Conservation (phyloP, 169 alveolate genomes). For the Neospora caninum region DNA sequence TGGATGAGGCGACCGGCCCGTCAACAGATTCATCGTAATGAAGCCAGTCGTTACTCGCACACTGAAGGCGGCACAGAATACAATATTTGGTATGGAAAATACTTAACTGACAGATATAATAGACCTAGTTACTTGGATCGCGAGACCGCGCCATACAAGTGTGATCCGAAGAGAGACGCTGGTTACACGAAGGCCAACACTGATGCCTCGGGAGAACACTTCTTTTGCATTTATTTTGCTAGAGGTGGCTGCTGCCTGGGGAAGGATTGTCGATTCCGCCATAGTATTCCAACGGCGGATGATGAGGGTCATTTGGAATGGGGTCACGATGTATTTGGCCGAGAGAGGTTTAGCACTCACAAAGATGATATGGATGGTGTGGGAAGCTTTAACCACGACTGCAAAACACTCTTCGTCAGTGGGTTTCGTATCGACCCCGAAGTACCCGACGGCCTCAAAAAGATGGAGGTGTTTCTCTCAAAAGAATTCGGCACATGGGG, state of each 20-base stretch:
- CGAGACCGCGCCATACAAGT: constrained; percentile 89
- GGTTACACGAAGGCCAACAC: constrained; percentile 98
- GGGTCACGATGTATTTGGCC: constrained; percentile 97
- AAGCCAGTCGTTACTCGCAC: constrained; percentile 18
- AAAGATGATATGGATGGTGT: constrained; percentile 97
- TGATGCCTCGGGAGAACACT: constrained; percentile 80
- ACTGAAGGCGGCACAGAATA: constrained; percentile 96
- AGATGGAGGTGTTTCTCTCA: constrained; percentile 90
- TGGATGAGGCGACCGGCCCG: constrained; percentile 68
- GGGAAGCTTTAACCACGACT: constrained; percentile 96
- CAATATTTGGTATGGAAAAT: constrained; percentile 99
- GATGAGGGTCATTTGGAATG: constrained; percentile 93
- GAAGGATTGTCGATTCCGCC: constrained; percentile 94
- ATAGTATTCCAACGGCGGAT: constrained; percentile 94
- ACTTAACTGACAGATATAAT: constrained; percentile 90
- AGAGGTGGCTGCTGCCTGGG: constrained; percentile 98
- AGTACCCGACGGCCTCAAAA: constrained; percentile 87
- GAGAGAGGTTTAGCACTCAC: constrained; percentile 95
- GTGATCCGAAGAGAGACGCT: constrained; percentile 94
- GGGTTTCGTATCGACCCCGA: constrained; percentile 89
- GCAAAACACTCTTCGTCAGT: constrained; percentile 93
- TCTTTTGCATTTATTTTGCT: constrained; percentile 96
- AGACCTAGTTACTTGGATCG: constrained; percentile 82
- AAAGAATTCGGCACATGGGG: constrained; percentile 96
- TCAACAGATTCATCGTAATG: constrained; percentile 27